These are phyloP conservation scores for Chlorella vulgaris DNA, from an alignment of 139 green algal genomes.

Conservation along the genomic window DNA sequence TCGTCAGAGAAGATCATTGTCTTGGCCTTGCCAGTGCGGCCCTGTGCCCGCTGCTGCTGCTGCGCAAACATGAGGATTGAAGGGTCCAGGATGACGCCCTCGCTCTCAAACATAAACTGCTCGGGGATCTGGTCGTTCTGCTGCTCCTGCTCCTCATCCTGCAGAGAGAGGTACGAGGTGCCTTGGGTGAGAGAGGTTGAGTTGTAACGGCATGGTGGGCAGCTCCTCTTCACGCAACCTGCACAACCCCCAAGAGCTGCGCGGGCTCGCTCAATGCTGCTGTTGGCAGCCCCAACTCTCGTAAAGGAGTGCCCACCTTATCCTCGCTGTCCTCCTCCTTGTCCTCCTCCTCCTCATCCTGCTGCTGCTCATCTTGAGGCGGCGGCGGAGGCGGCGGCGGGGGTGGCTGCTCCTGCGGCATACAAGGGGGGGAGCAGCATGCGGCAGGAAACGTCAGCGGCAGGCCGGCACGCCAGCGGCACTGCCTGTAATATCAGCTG, in stretches of 20 bases:
- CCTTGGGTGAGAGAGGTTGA: conserved; percentile 16
- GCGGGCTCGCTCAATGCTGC: too few relatives aligned
- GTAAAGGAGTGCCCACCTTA: background rate
- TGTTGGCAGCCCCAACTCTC: background rate
- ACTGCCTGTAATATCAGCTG: background rate
- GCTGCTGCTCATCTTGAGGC: conserved; percentile 33
- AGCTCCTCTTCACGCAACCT: too few relatives aligned
- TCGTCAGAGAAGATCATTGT: conserved; percentile 97
- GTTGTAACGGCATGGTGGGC: too few relatives aligned
- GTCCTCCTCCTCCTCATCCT: conserved; percentile 38
- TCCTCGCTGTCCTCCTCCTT: conserved; percentile 31
- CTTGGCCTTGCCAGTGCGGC: conserved; percentile 91
- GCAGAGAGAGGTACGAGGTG: too few relatives aligned
- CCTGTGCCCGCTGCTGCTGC: conserved; percentile 88
- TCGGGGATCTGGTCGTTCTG: conserved; percentile 86
- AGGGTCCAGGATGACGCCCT: conserved; percentile 94
- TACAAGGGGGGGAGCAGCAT: background rate
- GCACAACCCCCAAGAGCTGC: too few relatives aligned
- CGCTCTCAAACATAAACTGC: conserved; percentile 98
- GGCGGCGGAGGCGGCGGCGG: conserved; percentile 32
- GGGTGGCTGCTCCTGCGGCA: conserved; percentile 48
- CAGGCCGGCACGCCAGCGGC: background rate
- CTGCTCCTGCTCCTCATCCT: conserved; percentile 72
- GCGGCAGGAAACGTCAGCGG: background rate
- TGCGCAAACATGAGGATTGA: conserved; percentile 93